Conservation (phyloP, 495 filamentous ascomycete species). For the Aspergillus haitiensis region DNA sequence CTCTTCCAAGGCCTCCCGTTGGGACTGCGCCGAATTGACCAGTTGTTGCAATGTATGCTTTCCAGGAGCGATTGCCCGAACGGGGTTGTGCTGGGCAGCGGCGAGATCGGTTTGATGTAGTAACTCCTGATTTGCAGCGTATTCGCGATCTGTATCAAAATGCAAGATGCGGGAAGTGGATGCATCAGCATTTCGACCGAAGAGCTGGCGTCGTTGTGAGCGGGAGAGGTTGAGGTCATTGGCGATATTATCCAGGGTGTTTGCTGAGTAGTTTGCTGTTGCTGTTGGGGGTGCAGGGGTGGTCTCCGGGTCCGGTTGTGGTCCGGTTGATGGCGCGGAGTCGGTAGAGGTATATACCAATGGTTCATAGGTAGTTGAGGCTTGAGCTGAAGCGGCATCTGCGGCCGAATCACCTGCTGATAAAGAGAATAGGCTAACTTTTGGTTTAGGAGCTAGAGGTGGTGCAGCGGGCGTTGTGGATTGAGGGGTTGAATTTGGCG, state of each 20-base stretch:
- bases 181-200: slow-evolving; percentile 60
- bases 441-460: slow-evolving; percentile 43
- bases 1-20: slow-evolving; percentile 84
- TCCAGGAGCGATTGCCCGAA: slow-evolving; percentile 79
- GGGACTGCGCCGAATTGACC: slow-evolving; percentile 73
- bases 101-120: slow-evolving; percentile 53
- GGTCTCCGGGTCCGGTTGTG: slow-evolving; percentile 26
- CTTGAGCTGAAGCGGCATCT: slow-evolving; percentile 10
- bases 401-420: slow-evolving; percentile 27
- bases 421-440: slow-evolving; percentile 64
- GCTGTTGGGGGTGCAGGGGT: slow-evolving; percentile 27
- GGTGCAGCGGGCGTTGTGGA: slow-evolving; percentile 19
- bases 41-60: slow-evolving; percentile 87
- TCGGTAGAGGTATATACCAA: slow-evolving; percentile 45
- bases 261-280: slow-evolving; percentile 19
- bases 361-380: slow-evolving; percentile 46
- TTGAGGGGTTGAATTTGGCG: not conserved
- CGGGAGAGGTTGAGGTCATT: slow-evolving; percentile 72
- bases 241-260: slow-evolving; percentile 65
- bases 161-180: slow-evolving; percentile 58
- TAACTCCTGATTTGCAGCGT: slow-evolving; percentile 70
- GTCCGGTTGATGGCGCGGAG: slow-evolving; percentile 29
- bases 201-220: slow-evolving; percentile 73
- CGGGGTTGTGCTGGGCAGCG: slow-evolving; percentile 72
- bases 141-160: slow-evolving; percentile 86